Base-by-base conservation (phyloP, 495 filamentous ascomycete species). In the Xylaria grammica region DNA sequence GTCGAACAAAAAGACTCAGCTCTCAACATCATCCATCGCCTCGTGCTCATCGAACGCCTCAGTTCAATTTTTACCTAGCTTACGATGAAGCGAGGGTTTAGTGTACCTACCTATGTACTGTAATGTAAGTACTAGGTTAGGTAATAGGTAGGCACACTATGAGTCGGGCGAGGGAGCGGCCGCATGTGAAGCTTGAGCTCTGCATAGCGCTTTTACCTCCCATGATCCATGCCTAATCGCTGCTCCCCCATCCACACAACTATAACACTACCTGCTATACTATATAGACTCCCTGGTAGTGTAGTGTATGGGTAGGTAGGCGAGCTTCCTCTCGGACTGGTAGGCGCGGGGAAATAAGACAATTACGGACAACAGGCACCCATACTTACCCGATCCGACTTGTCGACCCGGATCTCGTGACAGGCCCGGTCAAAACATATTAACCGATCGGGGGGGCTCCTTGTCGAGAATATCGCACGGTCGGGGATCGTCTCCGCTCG, bases 341-440 rank as follows among this genome's bases (percentile, higher is more conserved):
- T n/a, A 36, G 32, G 32, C 32, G 40, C 40, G 40, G 40, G 40
- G 40, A 17, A 42, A 17, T n/a, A 7, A 9, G 40, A 42, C 15
- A 15, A 42, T 42, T 42, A 6, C 13, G 15, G 40, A 42, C 40
- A 42, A 17, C 32, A 36, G 24, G 27, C 45, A 59, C 53, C 40
- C 26, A 46, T 6, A 26, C 34, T 59, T 59, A 48, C 56, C 56
- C 22, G 42, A 36, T 48, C 40, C n/a, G 55, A 46, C 27, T 26
- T 46, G 27, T 48, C 40, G 20, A 58, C 34, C 42, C 19, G 27
- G 42, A 59, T 59, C 42, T 59, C 56, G 56, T 59, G 56, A 59
- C 24, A 45, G 19, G 7, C 3, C 38, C 17, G 13, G 42, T n/a
- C 44, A 3, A 36, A 36, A 19, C 17, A n/a, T 42, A 48, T 59